Evolutionary conservation across 2,329 filamentous ascomycete genomes (phyloP).

Genomic region (Alternaria triticina): DNA sequence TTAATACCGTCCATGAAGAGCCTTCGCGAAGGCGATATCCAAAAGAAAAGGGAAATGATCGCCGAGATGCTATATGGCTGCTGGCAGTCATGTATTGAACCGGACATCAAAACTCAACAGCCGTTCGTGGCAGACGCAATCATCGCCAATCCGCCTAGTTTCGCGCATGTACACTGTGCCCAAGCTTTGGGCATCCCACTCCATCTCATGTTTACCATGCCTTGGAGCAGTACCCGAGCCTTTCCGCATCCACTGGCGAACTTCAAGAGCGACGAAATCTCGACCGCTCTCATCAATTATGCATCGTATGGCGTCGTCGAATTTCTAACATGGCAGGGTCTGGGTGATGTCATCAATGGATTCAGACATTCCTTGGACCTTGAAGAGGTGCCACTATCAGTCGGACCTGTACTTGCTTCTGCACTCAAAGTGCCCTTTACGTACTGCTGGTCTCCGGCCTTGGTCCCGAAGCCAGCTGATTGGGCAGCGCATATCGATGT

Average conservation of each 20-base stretch:
- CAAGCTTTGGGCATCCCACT: slow-evolving; percentile 74
- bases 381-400: slow-evolving; percentile 41
- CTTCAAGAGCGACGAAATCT: slow-evolving; percentile 42
- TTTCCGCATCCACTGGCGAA: slow-evolving; percentile 61
- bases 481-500: slow-evolving; percentile 26
- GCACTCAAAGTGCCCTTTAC: slow-evolving; percentile 51
- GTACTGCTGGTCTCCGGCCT: slow-evolving; percentile 55
- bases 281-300: slow-evolving; percentile 50
- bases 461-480: slow-evolving; percentile 27
- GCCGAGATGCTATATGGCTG: slow-evolving; percentile 35
- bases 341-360: slow-evolving; percentile 56
- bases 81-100: slow-evolving; percentile 41
- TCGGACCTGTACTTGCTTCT: slow-evolving; percentile 45
- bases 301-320: slow-evolving; percentile 56
- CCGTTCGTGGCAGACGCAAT: slow-evolving; percentile 83
- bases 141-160: slow-evolving; percentile 78
- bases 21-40: slow-evolving; percentile 35
- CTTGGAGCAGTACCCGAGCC: slow-evolving; percentile 54
- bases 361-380: slow-evolving; percentile 51
- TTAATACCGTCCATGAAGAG: slow-evolving; percentile 38
- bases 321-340: slow-evolving; percentile 58
- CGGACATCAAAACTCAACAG: slow-evolving; percentile 36
- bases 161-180: slow-evolving; percentile 75
- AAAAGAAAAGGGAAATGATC: slow-evolving; percentile 39
- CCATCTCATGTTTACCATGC: slow-evolving; percentile 75